Percentiles rank a stretch among this genome's conserved stretches.
Evolutionary conservation across 2,329 filamentous ascomycete genomes (phyloP).

Genomic region (Calonectria pseudoturangicola): DNA sequence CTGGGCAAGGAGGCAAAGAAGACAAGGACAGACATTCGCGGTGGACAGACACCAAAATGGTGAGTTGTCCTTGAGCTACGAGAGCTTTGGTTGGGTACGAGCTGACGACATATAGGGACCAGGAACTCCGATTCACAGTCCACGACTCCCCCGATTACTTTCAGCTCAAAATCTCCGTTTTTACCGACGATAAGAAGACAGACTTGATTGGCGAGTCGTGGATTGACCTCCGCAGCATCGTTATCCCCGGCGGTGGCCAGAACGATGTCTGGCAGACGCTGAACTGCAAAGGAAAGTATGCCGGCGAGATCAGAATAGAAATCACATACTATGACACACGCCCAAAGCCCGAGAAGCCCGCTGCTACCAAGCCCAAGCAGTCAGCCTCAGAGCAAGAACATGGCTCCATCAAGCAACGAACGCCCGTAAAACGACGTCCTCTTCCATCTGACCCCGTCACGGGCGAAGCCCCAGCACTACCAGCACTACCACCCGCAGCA

Average conservation of each 20-base stretch:
- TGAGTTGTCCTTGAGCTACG: conserved; percentile 63
- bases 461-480: conserved; percentile 61
- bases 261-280: conserved; percentile 94
- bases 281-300: conserved; percentile 93
- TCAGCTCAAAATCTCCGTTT: conserved; percentile 94
- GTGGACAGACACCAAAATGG: conserved; percentile 97
- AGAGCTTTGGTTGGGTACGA: conserved; percentile 2
- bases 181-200: conserved; percentile 98
- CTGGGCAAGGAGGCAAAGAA: conserved; percentile 98
- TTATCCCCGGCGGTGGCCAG: conserved; percentile 92
- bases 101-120: conserved; percentile 80
- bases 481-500: conserved; percentile 15
- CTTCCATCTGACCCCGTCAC: conserved; percentile 86
- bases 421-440: conserved; percentile 87
- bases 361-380: conserved; percentile 70
- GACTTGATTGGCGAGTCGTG: conserved; percentile 97
- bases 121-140: conserved; percentile 95
- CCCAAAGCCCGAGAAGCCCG: conserved; percentile 84
- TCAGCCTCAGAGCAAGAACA: conserved; percentile 61
- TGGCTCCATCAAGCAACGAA: conserved; percentile 68
- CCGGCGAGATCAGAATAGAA: conserved; percentile 94
- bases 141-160: conserved; percentile 98
- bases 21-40: conserved; percentile 93
- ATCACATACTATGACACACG: conserved; percentile 96
- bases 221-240: conserved; percentile 87